Evolutionary conservation across 176 grass and related monocot species (phyloP).

Genomic region (Lolium multiflorum): DNA sequence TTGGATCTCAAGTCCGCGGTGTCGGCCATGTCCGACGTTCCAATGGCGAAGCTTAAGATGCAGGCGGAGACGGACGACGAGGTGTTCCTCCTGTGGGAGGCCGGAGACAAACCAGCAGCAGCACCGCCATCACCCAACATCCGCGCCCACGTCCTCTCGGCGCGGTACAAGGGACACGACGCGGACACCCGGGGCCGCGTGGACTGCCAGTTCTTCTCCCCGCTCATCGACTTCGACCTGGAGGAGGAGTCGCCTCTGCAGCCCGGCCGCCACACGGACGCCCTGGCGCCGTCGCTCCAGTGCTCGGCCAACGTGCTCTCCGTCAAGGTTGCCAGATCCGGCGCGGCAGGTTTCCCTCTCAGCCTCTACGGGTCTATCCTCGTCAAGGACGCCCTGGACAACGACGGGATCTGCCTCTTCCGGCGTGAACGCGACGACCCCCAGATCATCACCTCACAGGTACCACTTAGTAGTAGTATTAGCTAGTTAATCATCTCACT

Average conservation of each 20-base stretch:
- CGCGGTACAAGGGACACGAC: background rate
- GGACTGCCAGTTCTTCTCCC: background rate
- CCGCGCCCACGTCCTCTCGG: background rate
- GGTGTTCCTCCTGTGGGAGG: background rate
- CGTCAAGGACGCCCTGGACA: background rate
- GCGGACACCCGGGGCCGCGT: background rate
- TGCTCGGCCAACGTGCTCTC: background rate
- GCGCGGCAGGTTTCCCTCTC: background rate
- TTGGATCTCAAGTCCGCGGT: background rate
- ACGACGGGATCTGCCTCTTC: background rate
- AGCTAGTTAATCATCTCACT: too few relatives aligned
- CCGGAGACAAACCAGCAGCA: background rate
- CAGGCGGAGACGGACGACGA: background rate
- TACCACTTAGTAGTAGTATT: too few relatives aligned
- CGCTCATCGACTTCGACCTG: background rate
- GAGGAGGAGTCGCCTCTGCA: background rate
- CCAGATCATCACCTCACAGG: background rate
- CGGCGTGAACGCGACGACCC: background rate
- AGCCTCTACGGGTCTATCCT: background rate
- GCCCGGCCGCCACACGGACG: background rate
- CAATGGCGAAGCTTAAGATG: too few relatives aligned
- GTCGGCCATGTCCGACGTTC: background rate
- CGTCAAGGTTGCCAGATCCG: background rate
- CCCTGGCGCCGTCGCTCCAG: background rate
- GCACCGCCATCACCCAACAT: background rate